Conservation (phyloP, 2,329 filamentous ascomycete genomes). For the Sphaerulina musiva region DNA sequence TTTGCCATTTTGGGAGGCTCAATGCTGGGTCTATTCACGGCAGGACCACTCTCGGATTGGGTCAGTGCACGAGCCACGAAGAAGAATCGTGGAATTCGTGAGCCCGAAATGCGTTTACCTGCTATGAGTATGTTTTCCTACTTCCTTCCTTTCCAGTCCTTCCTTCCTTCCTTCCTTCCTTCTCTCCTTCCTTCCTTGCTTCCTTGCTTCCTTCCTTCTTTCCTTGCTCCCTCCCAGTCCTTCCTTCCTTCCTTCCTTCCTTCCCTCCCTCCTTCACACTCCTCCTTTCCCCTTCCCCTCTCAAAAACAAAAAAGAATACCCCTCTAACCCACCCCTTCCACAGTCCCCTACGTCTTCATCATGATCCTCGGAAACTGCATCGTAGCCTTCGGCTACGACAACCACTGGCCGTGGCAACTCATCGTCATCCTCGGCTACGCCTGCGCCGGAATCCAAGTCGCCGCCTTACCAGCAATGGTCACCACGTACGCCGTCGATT, state of each 20-base stretch:
- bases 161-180: neutral
- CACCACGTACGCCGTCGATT: slow-evolving; percentile 56
- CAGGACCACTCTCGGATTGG: slow-evolving; percentile 53
- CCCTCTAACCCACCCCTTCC: no score
- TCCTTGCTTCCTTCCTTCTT: no score
- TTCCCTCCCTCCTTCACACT: neutral
- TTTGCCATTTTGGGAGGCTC: slow-evolving; percentile 52
- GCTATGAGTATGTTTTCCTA: slow-evolving; percentile 32
- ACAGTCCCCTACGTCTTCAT: slow-evolving; percentile 51
- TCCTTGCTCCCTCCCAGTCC: no score
- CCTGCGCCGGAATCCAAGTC: slow-evolving; percentile 53
- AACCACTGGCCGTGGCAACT: slow-evolving; percentile 46
- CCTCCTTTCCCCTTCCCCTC: neutral
- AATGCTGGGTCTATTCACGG: slow-evolving; percentile 49
- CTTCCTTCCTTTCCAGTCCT: no score
- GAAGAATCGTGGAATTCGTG: slow-evolving; percentile 50
- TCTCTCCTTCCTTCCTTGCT: neutral
- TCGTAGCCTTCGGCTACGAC: slow-evolving; percentile 40
- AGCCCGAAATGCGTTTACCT: slow-evolving; percentile 53
- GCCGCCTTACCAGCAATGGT: slow-evolving; percentile 55
- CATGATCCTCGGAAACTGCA: slow-evolving; percentile 52
- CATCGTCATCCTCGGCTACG: slow-evolving; percentile 54
- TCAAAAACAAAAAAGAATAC: no score
- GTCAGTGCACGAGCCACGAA: slow-evolving; percentile 49
- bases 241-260: neutral